Evolutionary conservation across 2,329 filamentous ascomycete species (phyloP), one percentile per base, ranked within the genome.

Genomic region (Nannizziopsis arthrosporioides): DNA sequence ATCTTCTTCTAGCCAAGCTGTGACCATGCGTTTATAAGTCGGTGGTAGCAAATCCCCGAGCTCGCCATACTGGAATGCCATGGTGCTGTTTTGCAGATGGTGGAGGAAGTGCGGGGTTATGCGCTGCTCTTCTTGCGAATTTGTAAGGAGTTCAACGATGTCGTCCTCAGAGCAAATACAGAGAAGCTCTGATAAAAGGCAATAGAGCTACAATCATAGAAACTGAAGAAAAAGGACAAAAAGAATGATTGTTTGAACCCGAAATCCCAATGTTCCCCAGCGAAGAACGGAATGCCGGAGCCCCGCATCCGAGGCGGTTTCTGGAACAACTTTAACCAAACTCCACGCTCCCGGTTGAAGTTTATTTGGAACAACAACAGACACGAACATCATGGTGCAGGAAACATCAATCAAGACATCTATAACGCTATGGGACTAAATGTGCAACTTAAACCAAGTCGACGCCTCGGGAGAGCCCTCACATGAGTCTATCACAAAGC

Each of bases 1-100:
- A 70, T 98, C 92, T 69, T 98, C 92, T 60, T 88, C 85, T 11
- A 95, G 82, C 92, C 92, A 98, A 59, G 77, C 70, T 18, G 82
- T 77, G 54, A 95, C 79, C 55, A 82, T 77, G 43, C 81, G 76
- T 65, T 90, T 94, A 80, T 87, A 95, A 54, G 81, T 84, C 17
- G 81, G 77, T 0, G 90, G 89, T 38, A 96, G 80, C 55, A 96
- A 78, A 64, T 94, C 80, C 14, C 77, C 73, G 31, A 80, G 72
- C 49, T 75, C 73, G 54, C 80, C 80, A 56, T 80, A 72, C 44
- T 65, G 62, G 10, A 75, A 71, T 11, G 77, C 77, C 77, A 78
- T 73, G 43, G 32, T 35, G 31, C 19, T 27, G 5, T 30, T 37
- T 22, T 9, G 15, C 30, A 22, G 11, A 12, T 4, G 4, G 4